A percentile compares a stretch with the other conserved stretches of the same genome.
Conservation (phyloP, 2,329 filamentous ascomycete genomes). For the Epichloe sylvatica region DNA sequence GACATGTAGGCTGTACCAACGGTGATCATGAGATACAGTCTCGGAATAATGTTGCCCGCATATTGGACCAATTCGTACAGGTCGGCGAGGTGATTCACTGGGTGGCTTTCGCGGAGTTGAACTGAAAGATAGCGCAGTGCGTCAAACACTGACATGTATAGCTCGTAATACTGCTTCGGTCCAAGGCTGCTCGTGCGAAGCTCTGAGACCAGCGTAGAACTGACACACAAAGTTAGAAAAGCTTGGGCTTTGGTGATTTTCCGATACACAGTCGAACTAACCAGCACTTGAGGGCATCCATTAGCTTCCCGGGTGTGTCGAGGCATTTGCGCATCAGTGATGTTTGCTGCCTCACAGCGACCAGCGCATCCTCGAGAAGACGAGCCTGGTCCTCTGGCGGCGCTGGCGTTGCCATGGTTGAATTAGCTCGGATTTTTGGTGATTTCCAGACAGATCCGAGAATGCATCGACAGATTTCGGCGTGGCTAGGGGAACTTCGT, state of each 20-base stretch:
- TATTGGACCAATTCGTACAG: conserved; percentile 97
- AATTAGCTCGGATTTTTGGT: conserved; percentile 14
- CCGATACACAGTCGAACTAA: conserved; percentile 32
- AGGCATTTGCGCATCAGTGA: conserved; percentile 94
- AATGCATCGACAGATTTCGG: conserved; percentile 11
- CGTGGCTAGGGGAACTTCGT: not conserved
- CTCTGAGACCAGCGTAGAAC: conserved; percentile 96
- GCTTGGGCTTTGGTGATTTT: not conserved
- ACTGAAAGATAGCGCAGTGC: conserved; percentile 90
- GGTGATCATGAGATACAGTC: conserved; percentile 97
- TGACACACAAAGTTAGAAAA: conserved; percentile 23
- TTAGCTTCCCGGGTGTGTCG: conserved; percentile 93
- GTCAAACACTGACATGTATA: conserved; percentile 99
- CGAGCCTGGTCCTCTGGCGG: conserved; percentile 71
- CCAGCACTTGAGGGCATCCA: conserved; percentile 99
- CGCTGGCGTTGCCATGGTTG: conserved; percentile 38
- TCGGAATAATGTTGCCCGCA: conserved; percentile 92
- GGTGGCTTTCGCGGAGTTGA: conserved; percentile 93
- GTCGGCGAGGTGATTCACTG: conserved; percentile 93
- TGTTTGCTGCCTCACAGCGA: conserved; percentile 93
- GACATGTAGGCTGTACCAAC: conserved; percentile 99
- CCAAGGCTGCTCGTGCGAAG: conserved; percentile 90
- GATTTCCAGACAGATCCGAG: conserved; percentile 10
- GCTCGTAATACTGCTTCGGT: conserved; percentile 99
- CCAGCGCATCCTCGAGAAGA: conserved; percentile 91